A percentile compares a stretch with the other conserved stretches of the same genome.
These are phyloP conservation scores for Candida schatavii DNA, from an alignment of 805 yeast genomes.

Conservation along the genomic window DNA sequence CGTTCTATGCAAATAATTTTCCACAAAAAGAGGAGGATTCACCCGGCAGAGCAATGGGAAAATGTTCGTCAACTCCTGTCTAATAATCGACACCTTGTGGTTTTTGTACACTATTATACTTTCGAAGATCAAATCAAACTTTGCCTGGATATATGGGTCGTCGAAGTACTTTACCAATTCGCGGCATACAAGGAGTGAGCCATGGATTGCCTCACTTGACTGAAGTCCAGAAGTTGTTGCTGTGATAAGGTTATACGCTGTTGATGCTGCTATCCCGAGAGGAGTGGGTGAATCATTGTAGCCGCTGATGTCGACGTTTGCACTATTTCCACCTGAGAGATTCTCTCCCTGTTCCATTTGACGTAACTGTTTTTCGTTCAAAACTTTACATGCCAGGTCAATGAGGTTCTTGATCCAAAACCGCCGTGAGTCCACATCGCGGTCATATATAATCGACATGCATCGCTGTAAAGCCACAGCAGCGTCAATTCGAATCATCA, in stretches of 20 bases:
- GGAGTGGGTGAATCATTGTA: constrained; percentile 6
- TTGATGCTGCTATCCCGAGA: constrained; percentile 9
- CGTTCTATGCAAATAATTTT: constrained; percentile 75
- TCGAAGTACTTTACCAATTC: constrained; percentile 68
- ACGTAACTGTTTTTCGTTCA: constrained; percentile 31
- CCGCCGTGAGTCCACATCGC: constrained; percentile 68
- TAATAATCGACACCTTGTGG: constrained; percentile 68
- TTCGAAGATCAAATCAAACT: constrained; percentile 75
- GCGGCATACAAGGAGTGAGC: constrained; percentile 75
- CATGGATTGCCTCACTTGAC: constrained; percentile 74
- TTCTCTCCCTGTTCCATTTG: background rate
- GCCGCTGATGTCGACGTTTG: constrained; percentile 1
- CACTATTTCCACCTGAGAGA: constrained; percentile 9
- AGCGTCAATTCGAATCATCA: constrained; percentile 75
- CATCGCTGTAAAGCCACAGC: constrained; percentile 79
- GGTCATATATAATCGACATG: constrained; percentile 69
- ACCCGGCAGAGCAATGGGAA: constrained; percentile 81
- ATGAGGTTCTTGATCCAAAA: constrained; percentile 74
- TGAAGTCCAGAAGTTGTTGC: constrained; percentile 18
- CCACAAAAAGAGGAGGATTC: constrained; percentile 71
- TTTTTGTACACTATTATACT: constrained; percentile 71
- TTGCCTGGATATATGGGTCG: constrained; percentile 68
- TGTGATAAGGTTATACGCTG: constrained; percentile 20
- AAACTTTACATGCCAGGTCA: constrained; percentile 63
- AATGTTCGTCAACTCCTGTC: constrained; percentile 81